These are phyloP conservation scores for Trichophyton verrucosum DNA, from an alignment of 2,329 filamentous ascomycete genomes.

Conservation along the genomic window DNA sequence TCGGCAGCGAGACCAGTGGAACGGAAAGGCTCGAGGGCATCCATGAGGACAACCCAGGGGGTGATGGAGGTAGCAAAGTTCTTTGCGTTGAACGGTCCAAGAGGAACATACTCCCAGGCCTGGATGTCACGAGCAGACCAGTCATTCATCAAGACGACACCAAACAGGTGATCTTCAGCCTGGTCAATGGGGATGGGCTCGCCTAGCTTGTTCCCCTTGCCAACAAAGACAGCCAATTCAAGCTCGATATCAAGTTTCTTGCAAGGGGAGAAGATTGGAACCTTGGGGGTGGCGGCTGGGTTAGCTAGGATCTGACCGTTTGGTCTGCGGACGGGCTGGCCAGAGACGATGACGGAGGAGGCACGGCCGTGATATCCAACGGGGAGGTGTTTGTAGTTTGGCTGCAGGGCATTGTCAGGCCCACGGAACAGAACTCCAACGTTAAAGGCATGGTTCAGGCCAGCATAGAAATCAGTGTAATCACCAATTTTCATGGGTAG, in stretches of 20 bases:
- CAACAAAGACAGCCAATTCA: conserved; percentile 65
- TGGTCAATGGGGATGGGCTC: conserved; percentile 49
- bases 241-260: conserved; percentile 66
- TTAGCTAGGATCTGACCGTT: conserved; percentile 61
- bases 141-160: conserved; percentile 72
- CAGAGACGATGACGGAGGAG: conserved; percentile 62
- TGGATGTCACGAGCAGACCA: conserved; percentile 79
- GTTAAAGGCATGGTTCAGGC: conserved; percentile 64
- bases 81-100: conserved; percentile 74
- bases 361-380: conserved; percentile 72
- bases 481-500: conserved; percentile 68
- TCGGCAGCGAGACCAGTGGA: conserved; percentile 36
- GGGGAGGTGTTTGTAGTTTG: conserved; percentile 70
- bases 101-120: conserved; percentile 69
- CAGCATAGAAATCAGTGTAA: conserved; percentile 78
- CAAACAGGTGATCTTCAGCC: conserved; percentile 62
- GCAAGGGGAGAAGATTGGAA: conserved; percentile 51
- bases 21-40: conserved; percentile 60
- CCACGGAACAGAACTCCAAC: conserved; percentile 62
- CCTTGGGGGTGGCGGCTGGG: conserved; percentile 48
- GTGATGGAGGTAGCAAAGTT: conserved; percentile 70
- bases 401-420: conserved; percentile 58
- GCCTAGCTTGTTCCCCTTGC: conserved; percentile 52
- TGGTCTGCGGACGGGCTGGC: conserved; percentile 60
- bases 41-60: conserved; percentile 65